Base-by-base conservation (phyloP, 805 yeast genomes). In the Zygotorulaspora sp. region DNA sequence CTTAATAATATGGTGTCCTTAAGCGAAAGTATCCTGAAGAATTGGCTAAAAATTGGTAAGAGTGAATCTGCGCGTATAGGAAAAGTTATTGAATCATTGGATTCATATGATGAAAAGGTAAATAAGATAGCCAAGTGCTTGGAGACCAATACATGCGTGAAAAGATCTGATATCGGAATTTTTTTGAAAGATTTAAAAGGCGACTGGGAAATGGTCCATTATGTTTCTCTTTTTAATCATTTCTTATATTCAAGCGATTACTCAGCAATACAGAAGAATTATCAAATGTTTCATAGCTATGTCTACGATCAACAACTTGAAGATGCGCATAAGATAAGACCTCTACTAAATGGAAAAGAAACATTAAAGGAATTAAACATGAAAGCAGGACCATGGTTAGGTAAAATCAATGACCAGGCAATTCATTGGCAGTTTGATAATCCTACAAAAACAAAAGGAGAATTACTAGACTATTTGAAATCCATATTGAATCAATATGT, bases 311-410 rank as follows among this genome's bases (percentile, higher is more conserved):
- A 51, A 38, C 38, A 50, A 6, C 40, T 60, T 26, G 42, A 53
- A 30, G 34, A 49, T 20, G 48, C 50, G 18, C 53, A 75, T 52
- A 55, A 51, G 0, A 43, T 82, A 40, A 83, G 77, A 52, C 84
- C 90, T 1, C 47, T 85, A 5, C 60, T 89, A 9, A 87, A 85
- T 58, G 95, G 98, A 11, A 86, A 83, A 49, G 73, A 75, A 30
- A 59, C 90, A 30, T 64, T 73, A 35, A 61, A 66, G 29, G 59
- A 67, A 14, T 59, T 83, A 19, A 62, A 69, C 15, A 65, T 67
- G 38, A 83, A 81, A 53, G 85, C 90, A 0, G 98, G 98, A 0
- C 88, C 89, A 5, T 88, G 97, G 96, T 69, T 90, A 72, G 68
- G 75, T 6, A 61, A 61, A 6, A 61, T 79, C 6, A 71, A 77